These are phyloP conservation scores for Sordariomycetes sp. DNA, from an alignment of 2,329 filamentous ascomycete species.

Conservation along the genomic window DNA sequence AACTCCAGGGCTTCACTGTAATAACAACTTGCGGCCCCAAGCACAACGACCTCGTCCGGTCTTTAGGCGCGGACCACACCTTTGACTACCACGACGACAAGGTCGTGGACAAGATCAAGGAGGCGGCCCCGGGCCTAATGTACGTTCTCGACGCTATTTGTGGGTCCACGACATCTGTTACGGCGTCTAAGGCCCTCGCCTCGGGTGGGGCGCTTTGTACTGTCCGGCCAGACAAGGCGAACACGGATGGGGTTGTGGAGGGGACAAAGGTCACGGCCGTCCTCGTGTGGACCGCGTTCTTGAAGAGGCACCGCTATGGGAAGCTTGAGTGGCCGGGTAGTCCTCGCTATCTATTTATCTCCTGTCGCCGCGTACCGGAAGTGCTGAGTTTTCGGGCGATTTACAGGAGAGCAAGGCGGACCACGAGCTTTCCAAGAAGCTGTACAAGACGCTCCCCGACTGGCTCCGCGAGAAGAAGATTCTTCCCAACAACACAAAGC, in stretches of 20 bases:
- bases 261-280: conserved; percentile 23
- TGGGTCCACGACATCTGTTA: conserved; percentile 17
- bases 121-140: conserved; percentile 15
- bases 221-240: conserved; percentile 23
- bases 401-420: conserved; percentile 14
- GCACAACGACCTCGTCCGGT: conserved; percentile 23
- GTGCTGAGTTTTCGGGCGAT: no score
- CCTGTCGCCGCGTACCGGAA: no score
- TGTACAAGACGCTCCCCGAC: conserved; percentile 20
- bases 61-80: conserved; percentile 27
- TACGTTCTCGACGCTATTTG: conserved; percentile 29
- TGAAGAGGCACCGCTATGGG: conserved; percentile 22
- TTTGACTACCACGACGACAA: conserved; percentile 29
- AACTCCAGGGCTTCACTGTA: conserved; percentile 19
- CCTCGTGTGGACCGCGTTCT: conserved; percentile 26
- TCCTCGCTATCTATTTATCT: conserved; percentile 2
- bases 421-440: conserved; percentile 18
- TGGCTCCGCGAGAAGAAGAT: conserved; percentile 19
- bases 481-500: conserved; percentile 17
- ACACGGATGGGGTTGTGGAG: conserved; percentile 19
- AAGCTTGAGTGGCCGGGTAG: conserved; percentile 21
- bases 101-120: conserved; percentile 19
- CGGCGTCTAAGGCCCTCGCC: conserved; percentile 16
- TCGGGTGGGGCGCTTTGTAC: conserved; percentile 21
- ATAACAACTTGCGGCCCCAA: conserved; percentile 20